Evolutionary conservation across 2,329 filamentous ascomycete genomes (phyloP).

Genomic region (Ceratocystis huliohia): DNA sequence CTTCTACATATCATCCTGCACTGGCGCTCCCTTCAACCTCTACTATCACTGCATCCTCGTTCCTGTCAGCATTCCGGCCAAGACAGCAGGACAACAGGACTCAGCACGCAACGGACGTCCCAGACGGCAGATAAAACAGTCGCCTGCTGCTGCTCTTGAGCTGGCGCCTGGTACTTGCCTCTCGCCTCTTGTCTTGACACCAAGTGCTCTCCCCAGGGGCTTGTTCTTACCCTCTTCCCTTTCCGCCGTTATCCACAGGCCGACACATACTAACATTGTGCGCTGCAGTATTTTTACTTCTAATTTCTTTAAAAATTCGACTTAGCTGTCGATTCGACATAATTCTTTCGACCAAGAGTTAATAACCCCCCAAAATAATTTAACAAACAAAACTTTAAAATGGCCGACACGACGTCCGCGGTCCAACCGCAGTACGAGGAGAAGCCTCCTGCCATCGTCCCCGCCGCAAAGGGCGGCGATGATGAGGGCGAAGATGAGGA

Average conservation of each 20-base stretch:
- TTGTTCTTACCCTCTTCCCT: neutral
- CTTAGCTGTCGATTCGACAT: conserved; percentile 19
- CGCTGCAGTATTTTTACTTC: conserved; percentile 14
- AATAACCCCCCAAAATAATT: conserved; percentile 18
- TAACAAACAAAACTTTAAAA: conserved; percentile 26
- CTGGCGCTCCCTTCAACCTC: conserved; percentile 13
- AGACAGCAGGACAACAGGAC: neutral
- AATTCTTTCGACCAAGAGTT: conserved; percentile 22
- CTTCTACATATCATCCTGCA: conserved; percentile 19
- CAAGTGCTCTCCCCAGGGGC: neutral
- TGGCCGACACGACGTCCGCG: conserved; percentile 44
- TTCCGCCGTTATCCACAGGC: neutral
- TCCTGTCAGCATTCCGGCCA: conserved; percentile 21
- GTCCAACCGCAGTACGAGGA: conserved; percentile 53
- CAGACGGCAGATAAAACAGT: neutral
- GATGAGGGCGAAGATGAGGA: conserved; percentile 66
- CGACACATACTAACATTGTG: neutral
- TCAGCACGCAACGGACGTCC: neutral
- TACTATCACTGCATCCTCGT: conserved; percentile 21
- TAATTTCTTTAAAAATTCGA: conserved; percentile 22
- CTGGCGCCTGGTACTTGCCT: neutral
- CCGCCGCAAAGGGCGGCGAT: conserved; percentile 30
- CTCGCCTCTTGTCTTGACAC: neutral
- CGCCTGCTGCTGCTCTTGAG: neutral
- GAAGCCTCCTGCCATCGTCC: conserved; percentile 30